Evolutionary conservation across 2,329 filamentous ascomycete genomes (phyloP).

Genomic region (Bisporella sp.): DNA sequence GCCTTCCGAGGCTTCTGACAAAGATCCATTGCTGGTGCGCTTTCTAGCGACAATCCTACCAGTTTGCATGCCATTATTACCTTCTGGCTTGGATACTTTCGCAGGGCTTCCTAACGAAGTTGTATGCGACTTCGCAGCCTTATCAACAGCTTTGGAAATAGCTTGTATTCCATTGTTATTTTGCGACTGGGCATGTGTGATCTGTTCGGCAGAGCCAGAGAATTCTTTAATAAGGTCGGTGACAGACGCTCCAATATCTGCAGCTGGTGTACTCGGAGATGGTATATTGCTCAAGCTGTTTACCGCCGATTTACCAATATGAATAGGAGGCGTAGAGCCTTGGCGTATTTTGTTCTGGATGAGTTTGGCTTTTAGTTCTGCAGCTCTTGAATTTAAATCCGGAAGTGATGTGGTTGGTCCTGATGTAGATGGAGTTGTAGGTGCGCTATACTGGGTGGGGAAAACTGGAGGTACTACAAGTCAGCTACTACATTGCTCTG

Average conservation of each 20-base stretch:
- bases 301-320: not conserved
- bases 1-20: conserved; percentile 21
- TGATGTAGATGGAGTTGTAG: conserved; percentile 7
- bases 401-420: conserved; percentile 10
- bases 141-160: not conserved
- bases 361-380: conserved; percentile 25
- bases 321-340: conserved; percentile 16
- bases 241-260: conserved; percentile 12
- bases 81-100: conserved; percentile 9
- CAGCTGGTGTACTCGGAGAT: conserved; percentile 13
- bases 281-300: not conserved
- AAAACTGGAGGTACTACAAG: no score
- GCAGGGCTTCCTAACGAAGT: conserved; percentile 17
- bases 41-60: conserved; percentile 7
- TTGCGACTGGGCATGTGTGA: not conserved
- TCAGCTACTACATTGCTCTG: no score
- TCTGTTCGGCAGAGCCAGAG: conserved; percentile 19
- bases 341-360: conserved; percentile 19
- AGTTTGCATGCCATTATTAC: conserved; percentile 7
- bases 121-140: conserved; percentile 13
- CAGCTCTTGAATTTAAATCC: conserved; percentile 23
- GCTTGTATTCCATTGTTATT: conserved; percentile 1
- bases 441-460: not conserved
- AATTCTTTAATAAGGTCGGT: conserved; percentile 21
- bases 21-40: conserved; percentile 16